Percentiles rank a stretch among this genome's conserved stretches.
Evolutionary conservation across 371 early-diverging fungal genomes (phyloP).

Genomic region (Apophysomyces sp.): DNA sequence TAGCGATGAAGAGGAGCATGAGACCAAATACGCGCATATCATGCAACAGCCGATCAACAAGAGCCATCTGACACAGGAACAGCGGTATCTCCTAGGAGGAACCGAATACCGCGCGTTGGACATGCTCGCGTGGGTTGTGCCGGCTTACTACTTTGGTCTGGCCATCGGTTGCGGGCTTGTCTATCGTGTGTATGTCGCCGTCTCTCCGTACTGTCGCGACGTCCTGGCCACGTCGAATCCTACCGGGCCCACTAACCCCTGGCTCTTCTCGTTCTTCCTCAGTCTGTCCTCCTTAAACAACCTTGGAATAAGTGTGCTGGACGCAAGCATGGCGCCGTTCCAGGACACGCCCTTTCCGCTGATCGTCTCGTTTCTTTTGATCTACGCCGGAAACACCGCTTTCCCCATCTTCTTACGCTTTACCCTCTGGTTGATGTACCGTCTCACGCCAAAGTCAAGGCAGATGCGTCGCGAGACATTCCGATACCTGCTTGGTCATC

Average conservation of each 20-base stretch:
- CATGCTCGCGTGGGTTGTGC: conserved; percentile 32
- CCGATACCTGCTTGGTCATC: conserved; percentile 43
- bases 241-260: conserved; percentile 31
- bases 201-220: conserved; percentile 28
- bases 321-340: conserved; percentile 45
- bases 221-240: conserved; percentile 33
- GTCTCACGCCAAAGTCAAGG: conserved; percentile 24
- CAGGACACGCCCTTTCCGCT: conserved; percentile 40
- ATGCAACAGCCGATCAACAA: conserved; percentile 43
- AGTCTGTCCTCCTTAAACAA: conserved; percentile 41
- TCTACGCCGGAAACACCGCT: conserved; percentile 44
- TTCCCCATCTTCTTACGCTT: conserved; percentile 44
- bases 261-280: conserved; percentile 47
- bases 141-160: conserved; percentile 35
- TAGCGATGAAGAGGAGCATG: conserved; percentile 34
- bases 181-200: conserved; percentile 30
- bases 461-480: conserved; percentile 39
- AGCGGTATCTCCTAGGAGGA: conserved; percentile 44
- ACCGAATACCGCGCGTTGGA: conserved; percentile 48
- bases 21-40: conserved; percentile 18
- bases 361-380: conserved; percentile 30
- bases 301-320: conserved; percentile 36
- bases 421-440: conserved; percentile 38
- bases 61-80: conserved; percentile 42
- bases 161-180: conserved; percentile 27